Evolutionary conservation across 2,329 filamentous ascomycete genomes (phyloP).

Genomic region (Pseudopyricularia cyperi): DNA sequence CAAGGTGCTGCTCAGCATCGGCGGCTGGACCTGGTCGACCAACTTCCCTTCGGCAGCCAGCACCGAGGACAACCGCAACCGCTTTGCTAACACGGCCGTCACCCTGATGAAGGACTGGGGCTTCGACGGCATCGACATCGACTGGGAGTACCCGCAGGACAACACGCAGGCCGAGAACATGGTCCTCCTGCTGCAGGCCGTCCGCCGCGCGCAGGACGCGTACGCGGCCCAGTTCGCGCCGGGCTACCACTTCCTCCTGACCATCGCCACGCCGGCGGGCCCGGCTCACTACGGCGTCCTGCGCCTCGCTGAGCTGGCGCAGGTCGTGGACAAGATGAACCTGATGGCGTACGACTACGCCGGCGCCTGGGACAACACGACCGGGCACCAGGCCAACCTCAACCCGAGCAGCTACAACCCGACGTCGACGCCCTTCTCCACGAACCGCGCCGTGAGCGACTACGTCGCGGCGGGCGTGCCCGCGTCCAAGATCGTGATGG

Average conservation of each 20-base stretch:
- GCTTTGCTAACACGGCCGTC: slow-evolving; percentile 59
- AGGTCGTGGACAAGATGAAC: slow-evolving; percentile 39
- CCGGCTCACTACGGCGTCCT: slow-evolving; percentile 31
- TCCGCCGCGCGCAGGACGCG: slow-evolving; percentile 32
- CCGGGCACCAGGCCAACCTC: slow-evolving; percentile 63
- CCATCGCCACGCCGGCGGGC: slow-evolving; percentile 36
- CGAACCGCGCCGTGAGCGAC: slow-evolving; percentile 48
- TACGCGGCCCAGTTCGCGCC: slow-evolving; percentile 30
- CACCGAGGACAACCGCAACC: slow-evolving; percentile 44
- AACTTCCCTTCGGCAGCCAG: slow-evolving; percentile 60
- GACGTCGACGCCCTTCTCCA: slow-evolving; percentile 54
- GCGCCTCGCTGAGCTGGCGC: slow-evolving; percentile 30
- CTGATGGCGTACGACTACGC: slow-evolving; percentile 65
- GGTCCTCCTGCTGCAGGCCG: slow-evolving; percentile 27
- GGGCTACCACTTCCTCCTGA: slow-evolving; percentile 38
- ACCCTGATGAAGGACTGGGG: slow-evolving; percentile 61
- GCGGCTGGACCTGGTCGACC: slow-evolving; percentile 72
- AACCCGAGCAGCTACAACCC: slow-evolving; percentile 41
- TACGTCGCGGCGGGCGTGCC: slow-evolving; percentile 53
- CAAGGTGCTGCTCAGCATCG: slow-evolving; percentile 69
- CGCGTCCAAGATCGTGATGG: slow-evolving; percentile 55
- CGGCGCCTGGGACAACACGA: slow-evolving; percentile 48
- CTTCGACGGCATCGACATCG: slow-evolving; percentile 22
- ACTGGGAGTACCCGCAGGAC: slow-evolving; percentile 25
- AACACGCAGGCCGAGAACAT: slow-evolving; percentile 28